These are phyloP conservation scores for Pichia sp. DNA, from an alignment of 1,139 yeast species.

Conservation along the genomic window DNA sequence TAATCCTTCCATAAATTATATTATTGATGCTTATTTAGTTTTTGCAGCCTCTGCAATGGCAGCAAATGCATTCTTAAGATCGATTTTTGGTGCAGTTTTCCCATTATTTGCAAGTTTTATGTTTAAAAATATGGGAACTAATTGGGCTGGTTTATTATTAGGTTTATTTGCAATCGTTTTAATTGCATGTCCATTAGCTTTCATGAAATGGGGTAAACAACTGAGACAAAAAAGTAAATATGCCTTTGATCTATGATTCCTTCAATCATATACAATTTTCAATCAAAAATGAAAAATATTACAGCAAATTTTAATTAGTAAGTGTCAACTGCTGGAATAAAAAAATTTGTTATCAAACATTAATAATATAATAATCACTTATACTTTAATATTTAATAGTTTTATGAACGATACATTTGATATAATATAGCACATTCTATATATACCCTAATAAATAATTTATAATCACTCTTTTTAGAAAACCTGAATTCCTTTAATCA, in stretches of 20 bases:
- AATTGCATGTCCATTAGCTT: slow-evolving; percentile 72
- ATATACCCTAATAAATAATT: too few relatives aligned
- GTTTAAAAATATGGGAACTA: slow-evolving; percentile 68
- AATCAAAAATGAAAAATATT: too few relatives aligned
- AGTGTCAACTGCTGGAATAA: too few relatives aligned
- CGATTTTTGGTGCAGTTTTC: slow-evolving; percentile 63
- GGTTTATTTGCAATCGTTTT: slow-evolving; percentile 61
- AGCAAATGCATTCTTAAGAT: slow-evolving; percentile 73
- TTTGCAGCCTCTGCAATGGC: slow-evolving; percentile 91
- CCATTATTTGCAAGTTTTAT: slow-evolving; percentile 73
- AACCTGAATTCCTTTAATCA: too few relatives aligned
- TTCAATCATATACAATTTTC: too few relatives aligned
- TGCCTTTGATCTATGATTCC: slow-evolving; percentile 50
- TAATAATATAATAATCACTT: too few relatives aligned
- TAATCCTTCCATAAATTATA: slow-evolving; percentile 70
- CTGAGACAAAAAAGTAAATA: slow-evolving; percentile 60
- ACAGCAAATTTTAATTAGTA: too few relatives aligned
- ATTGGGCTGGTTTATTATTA: slow-evolving; percentile 78
- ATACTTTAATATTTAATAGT: too few relatives aligned
- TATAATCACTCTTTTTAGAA: too few relatives aligned
- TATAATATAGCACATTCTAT: too few relatives aligned
- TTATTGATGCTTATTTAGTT: slow-evolving; percentile 70
- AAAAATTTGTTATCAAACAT: too few relatives aligned
- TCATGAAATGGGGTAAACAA: slow-evolving; percentile 55
- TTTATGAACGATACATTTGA: too few relatives aligned